Evolutionary conservation across 1,284 basidiomycete genomes (phyloP), one percentile per base, ranked within the genome.

Genomic region (Fomitiporia mediterranea): DNA sequence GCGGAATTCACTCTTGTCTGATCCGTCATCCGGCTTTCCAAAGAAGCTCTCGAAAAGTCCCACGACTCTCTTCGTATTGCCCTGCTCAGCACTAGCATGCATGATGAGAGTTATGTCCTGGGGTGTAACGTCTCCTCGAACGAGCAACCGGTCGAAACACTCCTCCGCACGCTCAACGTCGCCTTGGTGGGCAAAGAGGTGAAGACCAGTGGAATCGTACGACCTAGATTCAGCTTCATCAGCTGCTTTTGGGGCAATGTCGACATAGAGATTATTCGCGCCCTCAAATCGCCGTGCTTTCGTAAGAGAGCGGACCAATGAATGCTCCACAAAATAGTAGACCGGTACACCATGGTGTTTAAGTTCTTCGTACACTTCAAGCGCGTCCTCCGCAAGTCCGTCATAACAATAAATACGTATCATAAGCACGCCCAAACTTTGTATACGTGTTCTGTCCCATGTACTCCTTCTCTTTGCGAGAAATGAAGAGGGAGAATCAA

Each of bases 41-140:
- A 82, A 88, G 62, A 78, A 77, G 23, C 76, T 59, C 60, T 81
- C 63, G 67, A 89, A 89, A 27, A 81, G 66, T 38, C 71, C 64
- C 9, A 76, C 68, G n/a, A 77, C 77, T 28, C 69, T 67, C n/a
- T 71, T 64, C 2, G 67, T 66, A 34, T 74, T 68, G 15, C 79
- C 79, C 9, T 69, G 63, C 39, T 73, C 67, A 3, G 83, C 82
- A 64, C 82, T 75, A 0, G 77, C 74, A 56, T 81, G 79, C 65
- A 90, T 71, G 27, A 82, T 64, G 65, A 77, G 71, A 21, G 70
- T 71, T 42, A 71, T 71, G 51, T 77, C 74, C 17, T 65, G 58
- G 2, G 63, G 46, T 1, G 63, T 58, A 27, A 69, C 67, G 60
- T 65, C 65, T 2, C 67, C 62, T 23, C 64, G 63, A 13, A 68